Evolutionary conservation across 1,284 basidiomycete species (phyloP), one percentile per base, ranked within the genome.

Genomic region (Cutaneotrichosporon sp.): DNA sequence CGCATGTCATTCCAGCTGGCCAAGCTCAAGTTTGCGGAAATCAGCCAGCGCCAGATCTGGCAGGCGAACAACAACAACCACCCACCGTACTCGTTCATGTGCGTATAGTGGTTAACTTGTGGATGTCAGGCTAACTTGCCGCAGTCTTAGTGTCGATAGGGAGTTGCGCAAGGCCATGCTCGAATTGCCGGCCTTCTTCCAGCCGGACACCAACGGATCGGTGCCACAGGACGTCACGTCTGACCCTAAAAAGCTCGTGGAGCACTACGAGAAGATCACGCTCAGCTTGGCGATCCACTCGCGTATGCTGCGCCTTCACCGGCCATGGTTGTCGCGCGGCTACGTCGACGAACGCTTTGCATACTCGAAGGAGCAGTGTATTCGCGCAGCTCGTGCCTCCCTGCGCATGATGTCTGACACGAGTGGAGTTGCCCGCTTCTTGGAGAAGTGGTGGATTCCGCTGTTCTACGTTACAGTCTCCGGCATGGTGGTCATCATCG

Each of bases 401-500:
- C 51, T 77, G 58, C 64, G 69, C 50, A 66, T 77, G 59, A 74
- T 77, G 69, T 64, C 63, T 39, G 67, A 69, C 51, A 60, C 65
- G 20, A 58, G 65, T 49, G 70, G 70, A 1, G 67, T 68, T 4
- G 71, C 72, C 20, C 59, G 66, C 13, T 76, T 76, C 59, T 52
- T 77, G 45, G 75, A 77, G 51, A 72, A 73, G 62, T 77, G 76
- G 76, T 77, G 74, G 71, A 65, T 72, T 39, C 70, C 68, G 1
- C 59, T 73, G 34, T 72, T 74, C 58, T 73, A 75, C 58, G 69
- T 74, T 3, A 72, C 73, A 0, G 73, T 75, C 4, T 72, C 74
- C 13, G 71, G 68, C 12, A 62, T 74, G 41, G 73, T 77, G 18
- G 61, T 76, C 34, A 70, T 76, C 52, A 78, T 73, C 47, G 75